Percentiles rank a stretch among this genome's conserved stretches.
Conservation (phyloP, 2,329 filamentous ascomycete species). For the Penicillium paneum region DNA sequence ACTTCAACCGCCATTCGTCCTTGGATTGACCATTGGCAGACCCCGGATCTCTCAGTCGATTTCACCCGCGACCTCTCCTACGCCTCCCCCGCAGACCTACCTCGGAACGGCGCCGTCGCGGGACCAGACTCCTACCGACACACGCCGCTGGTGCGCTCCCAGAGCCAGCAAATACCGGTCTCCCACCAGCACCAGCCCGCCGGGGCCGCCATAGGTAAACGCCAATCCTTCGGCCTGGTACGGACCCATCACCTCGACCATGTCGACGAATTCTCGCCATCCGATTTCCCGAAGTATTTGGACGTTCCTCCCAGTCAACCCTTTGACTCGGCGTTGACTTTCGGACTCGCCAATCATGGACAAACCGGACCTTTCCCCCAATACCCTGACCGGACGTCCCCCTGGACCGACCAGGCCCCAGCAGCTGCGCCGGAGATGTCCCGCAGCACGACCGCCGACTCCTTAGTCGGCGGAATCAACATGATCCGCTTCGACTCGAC, state of each 20-base stretch:
- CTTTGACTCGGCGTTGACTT: constrained; percentile 21
- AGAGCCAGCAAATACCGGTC: constrained; percentile 38
- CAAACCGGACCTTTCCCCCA: constrained; percentile 10
- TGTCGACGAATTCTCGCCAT: constrained; percentile 43
- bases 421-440: constrained; percentile 43
- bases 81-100: constrained; percentile 28
- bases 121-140: constrained; percentile 31
- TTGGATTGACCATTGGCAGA: constrained; percentile 45
- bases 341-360: constrained; percentile 16
- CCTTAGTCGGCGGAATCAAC: constrained; percentile 42
- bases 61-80: constrained; percentile 33
- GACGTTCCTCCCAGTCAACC: constrained; percentile 30
- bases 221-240: constrained; percentile 32
- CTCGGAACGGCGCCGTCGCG: constrained; percentile 27
- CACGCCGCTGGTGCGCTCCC: constrained; percentile 39
- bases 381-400: constrained; percentile 16
- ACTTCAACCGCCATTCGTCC: constrained; percentile 27
- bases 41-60: constrained; percentile 38
- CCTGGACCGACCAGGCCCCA: constrained; percentile 27
- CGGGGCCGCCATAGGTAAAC: constrained; percentile 27
- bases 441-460: constrained; percentile 46
- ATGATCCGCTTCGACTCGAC: constrained; percentile 47
- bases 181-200: constrained; percentile 29
- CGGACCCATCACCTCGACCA: constrained; percentile 32
- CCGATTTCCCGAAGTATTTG: constrained; percentile 41